Percentiles rank a stretch among this genome's conserved stretches.
These are phyloP conservation scores for Termitomyces titanicus DNA, from an alignment of 768 basidiomycete species.

Conservation along the genomic window DNA sequence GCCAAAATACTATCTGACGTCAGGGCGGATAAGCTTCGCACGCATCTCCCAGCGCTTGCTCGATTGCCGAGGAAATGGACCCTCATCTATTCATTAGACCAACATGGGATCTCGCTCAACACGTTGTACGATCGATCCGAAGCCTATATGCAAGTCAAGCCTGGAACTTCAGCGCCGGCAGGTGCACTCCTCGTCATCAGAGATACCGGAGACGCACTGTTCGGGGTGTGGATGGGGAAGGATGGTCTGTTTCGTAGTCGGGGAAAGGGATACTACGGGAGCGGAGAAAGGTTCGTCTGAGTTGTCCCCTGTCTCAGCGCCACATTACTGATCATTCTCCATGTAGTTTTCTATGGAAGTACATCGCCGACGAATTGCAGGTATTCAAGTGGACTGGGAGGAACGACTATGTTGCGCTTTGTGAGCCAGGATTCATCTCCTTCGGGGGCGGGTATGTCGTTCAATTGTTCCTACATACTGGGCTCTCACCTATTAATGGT, in stretches of 20 bases:
- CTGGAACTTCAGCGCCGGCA: constrained; percentile 23
- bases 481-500: background rate
- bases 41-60: constrained; percentile 68
- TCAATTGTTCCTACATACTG: background rate
- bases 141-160: constrained; percentile 26
- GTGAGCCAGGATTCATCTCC: constrained; percentile 75
- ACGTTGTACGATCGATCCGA: constrained; percentile 78
- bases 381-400: constrained; percentile 83
- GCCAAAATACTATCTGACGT: background rate
- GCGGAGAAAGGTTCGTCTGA: constrained; percentile 77
- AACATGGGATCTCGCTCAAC: constrained; percentile 89
- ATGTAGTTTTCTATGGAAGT: constrained; percentile 75
- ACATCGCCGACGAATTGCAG: constrained; percentile 43
- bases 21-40: constrained; percentile 50
- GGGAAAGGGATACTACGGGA: constrained; percentile 75
- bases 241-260: constrained; percentile 61
- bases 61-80: constrained; percentile 72
- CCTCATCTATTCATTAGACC: constrained; percentile 87
- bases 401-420: constrained; percentile 89
- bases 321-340: background rate
- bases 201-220: constrained; percentile 60
- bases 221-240: constrained; percentile 85
- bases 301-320: background rate
- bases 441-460: constrained; percentile 86
- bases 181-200: constrained; percentile 61